Evolutionary conservation across 2,329 filamentous ascomycete genomes (phyloP).

Genomic region (Penicillium sp.): DNA sequence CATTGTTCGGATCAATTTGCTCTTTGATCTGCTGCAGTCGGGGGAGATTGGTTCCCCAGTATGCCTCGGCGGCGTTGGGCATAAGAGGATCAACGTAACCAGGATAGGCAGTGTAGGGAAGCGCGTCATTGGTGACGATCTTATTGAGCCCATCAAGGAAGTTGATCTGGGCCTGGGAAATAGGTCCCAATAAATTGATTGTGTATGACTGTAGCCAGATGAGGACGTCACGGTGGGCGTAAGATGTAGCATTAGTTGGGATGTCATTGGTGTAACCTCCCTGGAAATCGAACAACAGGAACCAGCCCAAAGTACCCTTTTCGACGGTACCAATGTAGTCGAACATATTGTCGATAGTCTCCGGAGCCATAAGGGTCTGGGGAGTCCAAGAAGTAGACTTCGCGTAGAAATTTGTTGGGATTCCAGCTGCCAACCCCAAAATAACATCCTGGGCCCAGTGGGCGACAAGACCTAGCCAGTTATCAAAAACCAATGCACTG

Average conservation of each 20-base stretch:
- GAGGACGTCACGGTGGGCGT: conserved; percentile 61
- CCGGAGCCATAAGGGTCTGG: background rate
- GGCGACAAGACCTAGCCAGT: background rate
- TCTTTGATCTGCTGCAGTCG: background rate
- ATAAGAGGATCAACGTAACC: background rate
- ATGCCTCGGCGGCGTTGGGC: background rate
- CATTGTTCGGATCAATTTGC: background rate
- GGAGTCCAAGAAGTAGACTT: background rate
- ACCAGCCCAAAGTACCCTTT: background rate
- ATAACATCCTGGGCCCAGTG: background rate
- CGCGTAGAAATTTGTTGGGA: background rate
- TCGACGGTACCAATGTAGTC: background rate
- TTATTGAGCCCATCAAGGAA: conserved; percentile 9
- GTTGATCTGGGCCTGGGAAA: conserved; percentile 31
- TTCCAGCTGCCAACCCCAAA: background rate
- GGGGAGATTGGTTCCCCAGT: background rate
- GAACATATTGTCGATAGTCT: background rate
- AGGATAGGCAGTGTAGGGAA: background rate
- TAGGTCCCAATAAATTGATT: conserved; percentile 46
- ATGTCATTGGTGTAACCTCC: conserved; percentile 53
- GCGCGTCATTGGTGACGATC: conserved; percentile 5
- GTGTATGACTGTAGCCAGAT: conserved; percentile 63
- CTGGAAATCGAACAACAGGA: conserved; percentile 52
- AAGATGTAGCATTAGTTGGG: conserved; percentile 55
- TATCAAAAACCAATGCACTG: conserved; percentile 33